A percentile compares a stretch with the other conserved stretches of the same genome.
phyloP scores from a whole-genome alignment of 1,284 basidiomycete species.

The Gymnopus androsaceus region DNA sequence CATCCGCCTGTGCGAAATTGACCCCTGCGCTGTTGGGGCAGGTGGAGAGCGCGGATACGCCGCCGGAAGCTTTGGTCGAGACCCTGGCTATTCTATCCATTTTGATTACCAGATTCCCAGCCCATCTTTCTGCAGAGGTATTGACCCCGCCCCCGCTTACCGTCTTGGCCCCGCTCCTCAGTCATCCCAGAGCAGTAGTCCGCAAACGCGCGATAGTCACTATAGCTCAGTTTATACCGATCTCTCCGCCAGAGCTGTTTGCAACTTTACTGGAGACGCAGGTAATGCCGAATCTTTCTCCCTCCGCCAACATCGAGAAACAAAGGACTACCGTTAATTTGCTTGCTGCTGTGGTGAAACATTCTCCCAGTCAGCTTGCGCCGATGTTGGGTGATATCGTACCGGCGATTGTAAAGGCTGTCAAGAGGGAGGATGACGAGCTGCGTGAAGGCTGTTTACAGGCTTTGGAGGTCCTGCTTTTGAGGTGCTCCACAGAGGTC shows the following conservation, averaged over 20 bases:
- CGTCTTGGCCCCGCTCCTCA: constrained; percentile 76
- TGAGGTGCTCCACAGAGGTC: constrained; percentile 83
- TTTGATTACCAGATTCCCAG: constrained; percentile 85
- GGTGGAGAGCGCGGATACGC: constrained; percentile 74
- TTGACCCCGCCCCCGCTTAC: constrained; percentile 62
- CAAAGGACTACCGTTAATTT: constrained; percentile 81
- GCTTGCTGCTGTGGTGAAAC: constrained; percentile 75
- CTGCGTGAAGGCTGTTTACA: constrained; percentile 77
- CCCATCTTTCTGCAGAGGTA: constrained; percentile 60
- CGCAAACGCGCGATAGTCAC: constrained; percentile 90
- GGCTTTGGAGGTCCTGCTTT: constrained; percentile 83
- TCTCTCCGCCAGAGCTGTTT: constrained; percentile 60
- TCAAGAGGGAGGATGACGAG: constrained; percentile 77
- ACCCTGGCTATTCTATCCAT: constrained; percentile 91
- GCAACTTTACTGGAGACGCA: constrained; percentile 53
- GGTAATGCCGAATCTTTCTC: constrained; percentile 63
- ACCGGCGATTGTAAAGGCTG: constrained; percentile 68
- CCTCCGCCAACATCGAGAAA: constrained; percentile 57
- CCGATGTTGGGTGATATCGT: constrained; percentile 61
- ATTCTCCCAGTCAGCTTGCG: constrained; percentile 68
- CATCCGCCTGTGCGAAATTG: constrained; percentile 81
- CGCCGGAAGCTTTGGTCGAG: constrained; percentile 86
- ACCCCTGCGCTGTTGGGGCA: constrained; percentile 83
- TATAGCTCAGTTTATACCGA: constrained; percentile 78
- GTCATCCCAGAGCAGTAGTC: constrained; percentile 78